These are phyloP conservation scores for Boletus sensibilis DNA, from an alignment of 768 basidiomycete species.

Conservation along the genomic window DNA sequence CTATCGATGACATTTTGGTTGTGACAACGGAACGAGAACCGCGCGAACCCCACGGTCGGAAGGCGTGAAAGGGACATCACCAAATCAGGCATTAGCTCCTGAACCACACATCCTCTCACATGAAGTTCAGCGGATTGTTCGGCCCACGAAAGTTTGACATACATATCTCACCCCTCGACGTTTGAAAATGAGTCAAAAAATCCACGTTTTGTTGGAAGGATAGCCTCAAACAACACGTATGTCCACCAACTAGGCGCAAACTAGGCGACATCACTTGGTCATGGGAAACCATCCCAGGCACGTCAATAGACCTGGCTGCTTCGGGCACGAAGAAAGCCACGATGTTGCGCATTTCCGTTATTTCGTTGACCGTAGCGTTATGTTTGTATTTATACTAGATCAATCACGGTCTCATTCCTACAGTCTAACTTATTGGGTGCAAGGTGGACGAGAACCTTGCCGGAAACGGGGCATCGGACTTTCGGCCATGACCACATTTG, in stretches of 20 bases:
- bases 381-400: background rate
- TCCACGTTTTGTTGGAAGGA: background rate
- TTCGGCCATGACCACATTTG: slow-evolving; percentile 20
- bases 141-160: background rate
- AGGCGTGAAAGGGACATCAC: background rate
- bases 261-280: background rate
- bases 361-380: background rate
- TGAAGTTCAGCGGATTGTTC: too few relatives aligned
- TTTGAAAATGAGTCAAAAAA: background rate
- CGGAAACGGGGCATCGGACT: slow-evolving; percentile 15
- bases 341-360: background rate
- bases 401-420: background rate
- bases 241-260: too few relatives aligned
- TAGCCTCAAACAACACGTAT: too few relatives aligned
- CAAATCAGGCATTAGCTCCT: slow-evolving; percentile 4
- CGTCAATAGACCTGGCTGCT: background rate
- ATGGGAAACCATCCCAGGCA: background rate
- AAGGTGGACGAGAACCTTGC: background rate
- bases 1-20: slow-evolving; percentile 32
- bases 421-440: slow-evolving; percentile 2
- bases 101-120: background rate
- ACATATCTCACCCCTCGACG: background rate
- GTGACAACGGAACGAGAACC: background rate
- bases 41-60: background rate
- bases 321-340: background rate